Conservation (phyloP, 805 yeast genomes). For the Candida anglica region DNA sequence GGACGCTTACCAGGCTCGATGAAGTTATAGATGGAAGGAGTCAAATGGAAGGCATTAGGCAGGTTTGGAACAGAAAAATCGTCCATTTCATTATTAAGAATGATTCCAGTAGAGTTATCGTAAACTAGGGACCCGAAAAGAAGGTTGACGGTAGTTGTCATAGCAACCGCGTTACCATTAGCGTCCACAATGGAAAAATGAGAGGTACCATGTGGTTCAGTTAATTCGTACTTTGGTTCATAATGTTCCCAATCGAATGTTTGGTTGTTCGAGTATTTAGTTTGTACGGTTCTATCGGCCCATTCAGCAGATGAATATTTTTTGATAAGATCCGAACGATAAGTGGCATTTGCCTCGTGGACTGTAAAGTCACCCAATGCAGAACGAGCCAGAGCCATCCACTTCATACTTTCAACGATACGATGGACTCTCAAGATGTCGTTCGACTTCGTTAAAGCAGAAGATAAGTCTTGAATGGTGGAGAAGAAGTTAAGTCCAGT, state of each 20-base stretch:
- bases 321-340: conserved; percentile 27
- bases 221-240: conserved; percentile 71
- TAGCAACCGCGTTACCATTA: conserved; percentile 71
- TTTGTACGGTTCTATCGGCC: conserved; percentile 44
- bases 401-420: conserved; percentile 83
- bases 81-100: conserved; percentile 90
- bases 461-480: conserved; percentile 15
- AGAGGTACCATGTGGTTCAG: conserved; percentile 88
- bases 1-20: conserved; percentile 79
- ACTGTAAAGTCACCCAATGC: conserved; percentile 65
- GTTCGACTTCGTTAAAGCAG: conserved; percentile 13
- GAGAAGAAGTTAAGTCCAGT: conserved; percentile 70
- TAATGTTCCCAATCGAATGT: conserved; percentile 74
- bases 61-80: conserved; percentile 76
- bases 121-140: conserved; percentile 79
- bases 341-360: conserved; percentile 23
- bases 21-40: conserved; percentile 78
- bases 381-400: conserved; percentile 87
- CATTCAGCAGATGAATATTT: conserved; percentile 52
- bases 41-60: conserved; percentile 72
- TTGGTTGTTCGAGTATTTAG: conserved; percentile 46
- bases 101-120: conserved; percentile 77
- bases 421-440: conserved; percentile 51
- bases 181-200: conserved; percentile 79
- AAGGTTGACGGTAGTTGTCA: conserved; percentile 87